Conservation (phyloP, 768 basidiomycete genomes). For the Hydnomerulius pinastri region DNA sequence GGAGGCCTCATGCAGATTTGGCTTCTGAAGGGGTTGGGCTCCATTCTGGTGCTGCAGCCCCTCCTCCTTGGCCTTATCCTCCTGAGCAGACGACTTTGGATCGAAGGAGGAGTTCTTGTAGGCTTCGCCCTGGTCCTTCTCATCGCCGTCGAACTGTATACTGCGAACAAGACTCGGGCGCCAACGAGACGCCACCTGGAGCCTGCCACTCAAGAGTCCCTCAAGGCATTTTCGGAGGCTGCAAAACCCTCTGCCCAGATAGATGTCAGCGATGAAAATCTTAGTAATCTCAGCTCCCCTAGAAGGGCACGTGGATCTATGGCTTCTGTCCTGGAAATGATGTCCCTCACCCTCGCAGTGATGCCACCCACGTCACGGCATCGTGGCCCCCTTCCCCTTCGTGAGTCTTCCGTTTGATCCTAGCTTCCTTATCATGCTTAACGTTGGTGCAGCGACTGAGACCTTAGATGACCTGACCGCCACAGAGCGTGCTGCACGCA, state of each 20-base stretch:
- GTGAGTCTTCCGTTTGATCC: conserved; percentile 40
- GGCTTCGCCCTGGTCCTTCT: conserved; percentile 56
- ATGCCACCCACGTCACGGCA: conserved; percentile 59
- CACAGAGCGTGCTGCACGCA: conserved; percentile 76
- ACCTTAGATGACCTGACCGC: conserved; percentile 79
- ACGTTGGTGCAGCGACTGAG: conserved; percentile 56
- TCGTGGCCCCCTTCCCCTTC: conserved; percentile 64
- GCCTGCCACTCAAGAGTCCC: conserved; percentile 56
- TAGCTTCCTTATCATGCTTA: not conserved
- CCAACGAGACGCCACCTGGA: conserved; percentile 54
- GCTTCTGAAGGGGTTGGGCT: conserved; percentile 72
- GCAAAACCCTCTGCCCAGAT: conserved; percentile 41
- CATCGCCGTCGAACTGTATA: conserved; percentile 62
- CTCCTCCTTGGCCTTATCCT: conserved; percentile 74
- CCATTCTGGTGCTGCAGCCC: conserved; percentile 72
- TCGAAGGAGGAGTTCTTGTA: conserved; percentile 65
- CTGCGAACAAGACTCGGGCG: conserved; percentile 47
- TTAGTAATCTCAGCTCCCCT: conserved; percentile 44
- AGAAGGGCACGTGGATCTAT: conserved; percentile 66
- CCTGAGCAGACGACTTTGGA: conserved; percentile 67
- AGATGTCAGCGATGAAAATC: conserved; percentile 50
- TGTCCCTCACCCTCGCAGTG: conserved; percentile 76
- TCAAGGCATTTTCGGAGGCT: conserved; percentile 51
- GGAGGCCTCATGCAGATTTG: conserved; percentile 76
- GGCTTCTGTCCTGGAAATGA: conserved; percentile 83